Conservation (phyloP, 257 asterid genomes). For the Nicotiana paniculata region DNA sequence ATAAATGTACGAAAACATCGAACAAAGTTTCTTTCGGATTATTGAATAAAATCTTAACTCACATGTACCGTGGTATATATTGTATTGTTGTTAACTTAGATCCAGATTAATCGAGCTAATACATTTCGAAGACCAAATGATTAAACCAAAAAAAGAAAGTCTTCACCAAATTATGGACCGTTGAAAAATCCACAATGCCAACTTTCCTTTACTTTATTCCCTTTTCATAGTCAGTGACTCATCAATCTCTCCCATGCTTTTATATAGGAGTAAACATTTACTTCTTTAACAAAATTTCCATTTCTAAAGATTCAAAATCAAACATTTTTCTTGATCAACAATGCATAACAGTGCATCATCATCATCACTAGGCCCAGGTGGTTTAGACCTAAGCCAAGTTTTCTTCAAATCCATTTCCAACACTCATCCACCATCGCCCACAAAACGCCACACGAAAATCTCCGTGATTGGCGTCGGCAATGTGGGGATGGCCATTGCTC, state of each 20-base stretch:
- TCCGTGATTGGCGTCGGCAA: slow-evolving; percentile 84
- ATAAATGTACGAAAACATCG: too few species aligned
- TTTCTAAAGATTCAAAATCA: neutral
- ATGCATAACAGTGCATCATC: slow-evolving; percentile 57
- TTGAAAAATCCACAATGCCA: neutral
- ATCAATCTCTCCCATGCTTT: neutral
- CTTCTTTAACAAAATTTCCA: neutral
- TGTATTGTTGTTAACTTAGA: too few species aligned
- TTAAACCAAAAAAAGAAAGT: too few species aligned
- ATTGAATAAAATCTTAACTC: too few species aligned
- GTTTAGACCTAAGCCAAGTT: slow-evolving; percentile 50
- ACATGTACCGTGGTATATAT: too few species aligned
- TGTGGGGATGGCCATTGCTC: slow-evolving; percentile 96
- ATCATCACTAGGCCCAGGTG: slow-evolving; percentile 66
- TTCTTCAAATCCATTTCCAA: slow-evolving; percentile 62
- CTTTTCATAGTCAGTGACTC: neutral
- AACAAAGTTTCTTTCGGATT: too few species aligned
- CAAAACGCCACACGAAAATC: slow-evolving; percentile 59
- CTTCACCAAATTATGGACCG: neutral
- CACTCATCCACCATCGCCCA: slow-evolving; percentile 29
- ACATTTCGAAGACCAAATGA: too few species aligned
- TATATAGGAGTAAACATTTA: neutral
- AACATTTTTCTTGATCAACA: neutral
- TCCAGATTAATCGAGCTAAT: too few species aligned
- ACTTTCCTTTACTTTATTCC: neutral